A percentile compares a stretch with the other conserved stretches of the same genome.
These are phyloP conservation scores for Simplicillium sp. DNA, from an alignment of 2,329 filamentous ascomycete genomes.

Conservation along the genomic window DNA sequence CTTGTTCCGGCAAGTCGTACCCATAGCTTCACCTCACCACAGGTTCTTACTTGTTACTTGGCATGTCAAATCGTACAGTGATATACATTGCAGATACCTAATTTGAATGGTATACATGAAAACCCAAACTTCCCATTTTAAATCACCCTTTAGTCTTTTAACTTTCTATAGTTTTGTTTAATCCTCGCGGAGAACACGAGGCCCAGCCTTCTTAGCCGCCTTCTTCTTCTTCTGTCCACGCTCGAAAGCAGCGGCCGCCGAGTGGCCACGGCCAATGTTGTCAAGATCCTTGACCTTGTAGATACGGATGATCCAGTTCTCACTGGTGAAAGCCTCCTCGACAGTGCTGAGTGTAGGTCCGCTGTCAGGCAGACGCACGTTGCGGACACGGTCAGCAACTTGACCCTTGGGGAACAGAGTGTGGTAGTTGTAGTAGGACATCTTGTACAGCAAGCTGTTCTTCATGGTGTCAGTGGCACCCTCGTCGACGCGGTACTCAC, in stretches of 20 bases:
- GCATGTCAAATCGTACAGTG: slow-evolving; percentile 15
- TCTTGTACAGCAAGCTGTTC: slow-evolving; percentile 99
- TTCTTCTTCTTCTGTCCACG: slow-evolving; percentile 80
- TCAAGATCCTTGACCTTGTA: slow-evolving; percentile 99
- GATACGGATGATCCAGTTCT: slow-evolving; percentile 99
- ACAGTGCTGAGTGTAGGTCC: slow-evolving; percentile 79
- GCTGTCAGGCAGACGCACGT: slow-evolving; percentile 68
- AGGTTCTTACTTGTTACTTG: no score
- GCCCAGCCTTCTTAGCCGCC: slow-evolving; percentile 60
- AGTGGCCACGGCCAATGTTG: slow-evolving; percentile 86
- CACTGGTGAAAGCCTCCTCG: slow-evolving; percentile 95
- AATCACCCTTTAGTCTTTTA: slow-evolving; percentile 1
- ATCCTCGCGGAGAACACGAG: slow-evolving; percentile 62
- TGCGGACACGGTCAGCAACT: slow-evolving; percentile 82
- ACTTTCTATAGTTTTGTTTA: slow-evolving; percentile 26
- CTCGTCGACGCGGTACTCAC: slow-evolving; percentile 93
- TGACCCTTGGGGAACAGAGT: slow-evolving; percentile 85
- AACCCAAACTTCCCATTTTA: slow-evolving; percentile 3
- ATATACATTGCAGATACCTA: slow-evolving; percentile 24
- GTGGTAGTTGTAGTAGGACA: slow-evolving; percentile 99
- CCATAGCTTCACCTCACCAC: no score
- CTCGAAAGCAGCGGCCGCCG: slow-evolving; percentile 58
- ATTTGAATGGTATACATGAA: not conserved
- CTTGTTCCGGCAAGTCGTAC: no score
- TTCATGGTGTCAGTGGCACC: slow-evolving; percentile 93